Evolutionary conservation across 2,329 filamentous ascomycete genomes (phyloP), one percentile per base, ranked within the genome.

Genomic region (Sporothrix curviconia): DNA sequence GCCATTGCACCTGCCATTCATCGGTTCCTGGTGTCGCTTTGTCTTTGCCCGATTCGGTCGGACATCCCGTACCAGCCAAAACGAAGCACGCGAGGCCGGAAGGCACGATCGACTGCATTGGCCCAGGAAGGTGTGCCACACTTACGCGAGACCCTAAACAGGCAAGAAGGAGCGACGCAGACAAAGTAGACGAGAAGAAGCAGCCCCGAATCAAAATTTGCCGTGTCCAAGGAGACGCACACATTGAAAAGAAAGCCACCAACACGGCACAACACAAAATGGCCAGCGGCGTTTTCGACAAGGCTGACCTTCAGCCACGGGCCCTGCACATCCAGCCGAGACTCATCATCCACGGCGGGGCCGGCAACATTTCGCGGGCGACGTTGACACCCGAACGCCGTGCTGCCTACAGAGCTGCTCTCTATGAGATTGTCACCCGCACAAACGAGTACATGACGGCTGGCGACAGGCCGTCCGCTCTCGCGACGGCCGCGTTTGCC

Each of bases 401-500:
- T 65, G 66, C 71, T 12, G 70, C 75, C 55, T 88, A 86, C 70
- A 80, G 83, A 54, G 64, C 72, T 25, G 80, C 85, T 0, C 78
- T 91, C 17, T 72, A 86, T 19, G 71, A 72, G 2, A 87, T 89
- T 64, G 82, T 82, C 55, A 68, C 70, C 50, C 74, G 69, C 51
- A 74, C 78, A 25, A 68, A 76, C 59, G 60, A 64, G 8, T 81
- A 75, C 69, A 81, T 81, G 74, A 72, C 63, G 39, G 72, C 71
- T 3, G 34, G 19, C 6, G 28, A 5, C 6, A n/a, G 14, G 15
- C 79, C 81, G 8, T 78, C 78, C 0, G 88, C 91, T 0, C 78
- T 96, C 14, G 84, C 90, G 56, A 81, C 84, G 1, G 90, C 89
- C 1, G 86, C 86, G 1, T 81, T 86, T 69, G 90, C 90, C 44